Evolutionary conservation across 2,329 filamentous ascomycete species (phyloP).

Genomic region (Xylariaceae sp.): DNA sequence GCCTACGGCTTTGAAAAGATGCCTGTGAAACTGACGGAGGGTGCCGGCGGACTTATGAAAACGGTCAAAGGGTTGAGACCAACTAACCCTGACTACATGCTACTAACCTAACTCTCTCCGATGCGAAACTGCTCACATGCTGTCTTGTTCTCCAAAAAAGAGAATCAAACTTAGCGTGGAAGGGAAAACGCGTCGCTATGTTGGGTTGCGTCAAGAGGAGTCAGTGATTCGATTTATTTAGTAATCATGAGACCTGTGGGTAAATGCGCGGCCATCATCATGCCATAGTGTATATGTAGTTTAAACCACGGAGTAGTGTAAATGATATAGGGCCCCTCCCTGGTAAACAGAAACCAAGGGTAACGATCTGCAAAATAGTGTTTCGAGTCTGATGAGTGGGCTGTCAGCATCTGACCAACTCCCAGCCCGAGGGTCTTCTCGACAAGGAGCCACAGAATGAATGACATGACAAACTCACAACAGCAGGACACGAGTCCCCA

Average conservation of each 20-base stretch:
- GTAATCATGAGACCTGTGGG: conserved; percentile 1
- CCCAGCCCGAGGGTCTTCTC: conserved; percentile 6
- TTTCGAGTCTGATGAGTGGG: conserved; percentile 9
- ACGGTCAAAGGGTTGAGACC: conserved; percentile 13
- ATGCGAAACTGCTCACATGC: background rate
- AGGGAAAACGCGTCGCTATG: conserved; percentile 5
- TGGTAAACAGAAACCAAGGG: conserved; percentile 11
- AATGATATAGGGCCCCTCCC: background rate
- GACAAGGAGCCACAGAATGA: conserved; percentile 9
- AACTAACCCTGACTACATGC: background rate
- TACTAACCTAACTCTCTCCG: conserved; percentile 5
- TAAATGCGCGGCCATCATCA: background rate
- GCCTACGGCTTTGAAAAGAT: conserved; percentile 11
- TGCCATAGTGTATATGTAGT: background rate
- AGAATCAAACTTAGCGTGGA: background rate
- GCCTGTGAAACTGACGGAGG: background rate
- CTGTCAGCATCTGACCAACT: conserved; percentile 10
- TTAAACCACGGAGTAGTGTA: background rate
- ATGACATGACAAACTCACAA: background rate
- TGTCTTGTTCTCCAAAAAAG: conserved; percentile 3
- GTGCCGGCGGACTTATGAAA: conserved; percentile 3
- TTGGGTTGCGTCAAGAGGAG: background rate
- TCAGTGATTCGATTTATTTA: background rate
- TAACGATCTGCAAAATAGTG: conserved; percentile 6
- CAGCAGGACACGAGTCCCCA: background rate